A percentile compares a stretch with the other conserved stretches of the same genome.
These are phyloP conservation scores for Prunus salicina DNA, from an alignment of 306 rosid species.

Conservation along the genomic window DNA sequence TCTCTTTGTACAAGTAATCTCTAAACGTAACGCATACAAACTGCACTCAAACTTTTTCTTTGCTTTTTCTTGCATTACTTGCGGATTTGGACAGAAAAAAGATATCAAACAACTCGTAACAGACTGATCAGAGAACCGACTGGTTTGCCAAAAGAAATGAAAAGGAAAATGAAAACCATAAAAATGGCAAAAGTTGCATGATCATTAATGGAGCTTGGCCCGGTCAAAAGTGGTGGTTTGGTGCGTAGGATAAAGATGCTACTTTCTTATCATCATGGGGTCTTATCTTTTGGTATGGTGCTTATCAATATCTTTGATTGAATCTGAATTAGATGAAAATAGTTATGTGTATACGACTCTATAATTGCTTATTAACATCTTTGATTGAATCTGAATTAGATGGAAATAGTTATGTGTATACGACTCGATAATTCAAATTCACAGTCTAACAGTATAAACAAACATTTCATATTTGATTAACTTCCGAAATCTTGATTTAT, in stretches of 20 bases:
- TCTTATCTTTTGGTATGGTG: background rate
- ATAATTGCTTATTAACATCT: too few relatives aligned
- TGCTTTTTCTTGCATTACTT: background rate
- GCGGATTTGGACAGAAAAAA: background rate
- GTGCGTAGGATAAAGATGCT: constrained; percentile 8
- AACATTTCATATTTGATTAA: too few relatives aligned
- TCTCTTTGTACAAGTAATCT: background rate
- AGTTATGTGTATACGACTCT: too few relatives aligned
- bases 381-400: background rate
- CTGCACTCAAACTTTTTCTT: background rate
- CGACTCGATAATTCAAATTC: too few relatives aligned
- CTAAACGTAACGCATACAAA: constrained; percentile 12
- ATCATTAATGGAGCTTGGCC: constrained; percentile 1
- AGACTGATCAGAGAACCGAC: background rate
- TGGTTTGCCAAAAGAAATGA: background rate
- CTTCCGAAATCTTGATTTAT: too few relatives aligned
- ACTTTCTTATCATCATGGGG: background rate
- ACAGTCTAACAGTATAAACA: too few relatives aligned
- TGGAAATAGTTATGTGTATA: background rate
- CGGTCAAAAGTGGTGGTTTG: constrained; percentile 3
- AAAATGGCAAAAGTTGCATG: constrained; percentile 10
- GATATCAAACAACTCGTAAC: background rate
- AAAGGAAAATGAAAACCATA: background rate
- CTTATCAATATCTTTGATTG: background rate
- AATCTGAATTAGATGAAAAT: background rate